phyloP scores from a whole-genome alignment of 805 yeast genomes.

The Zygosaccharomyces kombuchaensis region DNA sequence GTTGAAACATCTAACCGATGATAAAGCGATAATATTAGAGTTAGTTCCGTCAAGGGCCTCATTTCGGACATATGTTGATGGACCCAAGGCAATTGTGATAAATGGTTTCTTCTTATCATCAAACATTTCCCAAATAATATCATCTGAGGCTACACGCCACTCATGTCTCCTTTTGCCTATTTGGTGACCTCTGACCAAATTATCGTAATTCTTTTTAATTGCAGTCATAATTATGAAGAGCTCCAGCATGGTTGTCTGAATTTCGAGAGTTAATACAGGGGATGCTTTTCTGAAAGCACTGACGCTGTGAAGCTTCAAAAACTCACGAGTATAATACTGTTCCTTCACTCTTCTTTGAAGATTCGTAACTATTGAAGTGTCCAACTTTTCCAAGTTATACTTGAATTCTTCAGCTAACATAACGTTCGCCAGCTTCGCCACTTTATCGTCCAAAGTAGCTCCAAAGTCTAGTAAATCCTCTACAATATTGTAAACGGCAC shows the following conservation, averaged over 20 bases:
- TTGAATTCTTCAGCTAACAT: conserved; percentile 52
- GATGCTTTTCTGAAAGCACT: conserved; percentile 35
- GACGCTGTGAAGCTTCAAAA: conserved; percentile 37
- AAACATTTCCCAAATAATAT: conserved; percentile 54
- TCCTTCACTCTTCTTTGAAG: conserved; percentile 43
- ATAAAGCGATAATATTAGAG: conserved; percentile 43
- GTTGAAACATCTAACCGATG: conserved; percentile 49
- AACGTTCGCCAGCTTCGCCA: conserved; percentile 47
- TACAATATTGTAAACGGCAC: conserved; percentile 46
- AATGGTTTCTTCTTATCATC: conserved; percentile 47
- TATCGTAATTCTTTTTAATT: conserved; percentile 35
- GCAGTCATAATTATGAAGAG: conserved; percentile 43
- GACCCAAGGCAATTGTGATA: conserved; percentile 49
- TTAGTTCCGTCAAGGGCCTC: conserved; percentile 53
- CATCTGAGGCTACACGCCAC: conserved; percentile 49
- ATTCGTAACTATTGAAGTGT: conserved; percentile 46
- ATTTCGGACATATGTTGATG: conserved; percentile 44
- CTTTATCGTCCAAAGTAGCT: conserved; percentile 37
- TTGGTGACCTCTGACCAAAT: conserved; percentile 23
- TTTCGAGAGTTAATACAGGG: conserved; percentile 36
- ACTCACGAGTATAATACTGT: conserved; percentile 40
- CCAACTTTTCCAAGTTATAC: conserved; percentile 30
- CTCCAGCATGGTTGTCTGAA: conserved; percentile 37
- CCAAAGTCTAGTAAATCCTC: conserved; percentile 41
- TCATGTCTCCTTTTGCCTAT: conserved; percentile 35